phyloP scores from a whole-genome alignment of 306 rosid species.

The Vicia faba region DNA sequence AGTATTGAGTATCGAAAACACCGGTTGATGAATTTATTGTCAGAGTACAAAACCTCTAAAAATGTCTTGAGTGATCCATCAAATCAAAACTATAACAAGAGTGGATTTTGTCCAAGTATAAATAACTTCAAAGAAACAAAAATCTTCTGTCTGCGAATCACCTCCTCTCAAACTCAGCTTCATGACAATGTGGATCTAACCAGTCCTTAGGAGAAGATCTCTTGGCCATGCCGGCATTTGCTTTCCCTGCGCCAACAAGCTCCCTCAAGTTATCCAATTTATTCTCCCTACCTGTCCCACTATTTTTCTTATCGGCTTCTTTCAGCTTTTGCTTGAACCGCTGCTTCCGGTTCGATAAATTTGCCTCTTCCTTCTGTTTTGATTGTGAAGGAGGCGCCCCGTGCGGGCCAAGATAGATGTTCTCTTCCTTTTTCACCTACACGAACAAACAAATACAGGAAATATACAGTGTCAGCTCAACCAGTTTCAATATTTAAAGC shows the following conservation, averaged over 20 bases:
- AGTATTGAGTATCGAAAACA: constrained; percentile 4
- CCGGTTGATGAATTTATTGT: constrained; percentile 36
- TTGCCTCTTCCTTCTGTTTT: constrained; percentile 64
- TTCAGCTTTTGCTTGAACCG: constrained; percentile 80
- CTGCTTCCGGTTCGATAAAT: constrained; percentile 66
- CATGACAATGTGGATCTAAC: constrained; percentile 97
- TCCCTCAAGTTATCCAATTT: constrained; percentile 82
- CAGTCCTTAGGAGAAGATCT: constrained; percentile 74
- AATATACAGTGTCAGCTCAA: constrained; percentile 7
- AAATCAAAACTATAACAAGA: constrained; percentile 25
- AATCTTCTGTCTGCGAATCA: constrained; percentile 38
- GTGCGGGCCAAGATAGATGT: constrained; percentile 90
- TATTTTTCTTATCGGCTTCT: constrained; percentile 77
- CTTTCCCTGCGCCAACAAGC: constrained; percentile 82
- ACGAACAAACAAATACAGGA: constrained; percentile 22
- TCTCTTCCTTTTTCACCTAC: constrained; percentile 72
- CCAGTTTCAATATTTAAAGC: constrained; percentile 17
- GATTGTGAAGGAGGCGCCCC: constrained; percentile 89
- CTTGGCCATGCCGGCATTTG: constrained; percentile 47
- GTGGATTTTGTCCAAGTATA: constrained; percentile 23
- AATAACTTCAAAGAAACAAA: constrained; percentile 27
- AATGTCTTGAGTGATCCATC: constrained; percentile 31
- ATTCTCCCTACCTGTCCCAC: constrained; percentile 76
- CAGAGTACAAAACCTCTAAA: constrained; percentile 41
- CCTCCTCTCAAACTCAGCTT: constrained; percentile 81